phyloP scores from a whole-genome alignment of 78 protist species.

The Ministeria vibrans region DNA sequence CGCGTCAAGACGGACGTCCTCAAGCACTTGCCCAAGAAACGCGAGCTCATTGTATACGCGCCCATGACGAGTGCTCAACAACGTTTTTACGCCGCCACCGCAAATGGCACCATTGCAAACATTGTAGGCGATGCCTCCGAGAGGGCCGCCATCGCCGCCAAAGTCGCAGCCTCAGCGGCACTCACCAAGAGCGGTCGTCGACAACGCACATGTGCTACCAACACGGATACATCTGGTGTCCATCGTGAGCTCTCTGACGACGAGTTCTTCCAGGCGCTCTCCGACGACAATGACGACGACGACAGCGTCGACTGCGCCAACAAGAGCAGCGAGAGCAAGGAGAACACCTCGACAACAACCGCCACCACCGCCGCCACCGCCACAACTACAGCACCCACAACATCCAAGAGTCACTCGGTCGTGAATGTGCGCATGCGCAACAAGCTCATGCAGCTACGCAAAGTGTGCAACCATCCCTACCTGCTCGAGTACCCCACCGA shows the following conservation, averaged over 20 bases:
- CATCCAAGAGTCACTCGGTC: neutral
- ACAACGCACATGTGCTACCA: no score
- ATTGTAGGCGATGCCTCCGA: no score
- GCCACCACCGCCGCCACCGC: neutral
- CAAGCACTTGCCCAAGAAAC: constrained; percentile 66
- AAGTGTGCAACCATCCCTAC: constrained; percentile 87
- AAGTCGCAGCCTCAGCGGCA: no score
- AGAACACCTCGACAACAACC: no score
- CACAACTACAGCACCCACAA: neutral
- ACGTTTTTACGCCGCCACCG: neutral
- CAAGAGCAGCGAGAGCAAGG: no score
- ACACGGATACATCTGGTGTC: no score
- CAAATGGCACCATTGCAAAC: neutral
- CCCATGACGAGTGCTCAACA: constrained; percentile 5
- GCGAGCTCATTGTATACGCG: constrained; percentile 43
- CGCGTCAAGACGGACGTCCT: constrained; percentile 71
- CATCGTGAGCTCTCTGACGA: neutral
- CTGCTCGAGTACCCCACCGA: constrained; percentile 59
- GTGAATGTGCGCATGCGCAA: constrained; percentile 44
- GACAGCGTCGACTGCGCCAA: no score
- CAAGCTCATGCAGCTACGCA: constrained; percentile 89
- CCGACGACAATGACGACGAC: neutral
- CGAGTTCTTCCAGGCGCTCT: neutral
- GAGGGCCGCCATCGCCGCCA: no score
- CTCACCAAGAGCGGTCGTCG: no score